phyloP scores from a whole-genome alignment of 169 alveolate genomes.

The Eimeria praecox region DNA sequence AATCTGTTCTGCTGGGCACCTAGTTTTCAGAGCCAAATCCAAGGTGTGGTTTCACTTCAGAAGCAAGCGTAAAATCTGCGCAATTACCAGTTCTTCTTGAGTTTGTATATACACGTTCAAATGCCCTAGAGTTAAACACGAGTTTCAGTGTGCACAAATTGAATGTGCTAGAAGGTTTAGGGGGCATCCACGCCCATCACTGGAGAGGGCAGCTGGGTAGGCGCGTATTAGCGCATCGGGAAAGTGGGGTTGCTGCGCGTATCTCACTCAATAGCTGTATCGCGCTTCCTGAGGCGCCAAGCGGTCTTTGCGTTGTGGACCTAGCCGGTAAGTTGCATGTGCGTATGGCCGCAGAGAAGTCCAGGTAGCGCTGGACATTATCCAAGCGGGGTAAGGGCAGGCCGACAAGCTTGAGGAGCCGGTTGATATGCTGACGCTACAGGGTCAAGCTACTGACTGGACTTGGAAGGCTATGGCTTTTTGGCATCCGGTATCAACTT shows the following conservation, averaged over 20 bases:
- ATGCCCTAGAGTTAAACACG: neutral
- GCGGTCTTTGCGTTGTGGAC: neutral
- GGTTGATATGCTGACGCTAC: neutral
- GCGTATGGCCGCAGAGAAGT: neutral
- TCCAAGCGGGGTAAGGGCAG: neutral
- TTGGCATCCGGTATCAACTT: neutral
- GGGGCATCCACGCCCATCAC: neutral
- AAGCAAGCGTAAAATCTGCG: neutral
- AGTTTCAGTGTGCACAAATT: neutral
- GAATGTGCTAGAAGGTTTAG: neutral
- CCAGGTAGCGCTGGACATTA: neutral
- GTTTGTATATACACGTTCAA: neutral
- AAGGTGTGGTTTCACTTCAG: neutral
- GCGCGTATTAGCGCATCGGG: neutral
- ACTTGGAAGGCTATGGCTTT: neutral
- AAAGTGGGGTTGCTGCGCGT: neutral
- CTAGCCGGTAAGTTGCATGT: neutral
- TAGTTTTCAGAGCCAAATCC: neutral
- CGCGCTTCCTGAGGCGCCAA: neutral
- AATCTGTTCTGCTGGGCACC: neutral
- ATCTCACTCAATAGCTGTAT: neutral
- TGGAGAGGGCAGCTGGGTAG: neutral
- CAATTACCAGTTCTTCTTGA: neutral
- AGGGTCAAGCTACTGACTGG: neutral
- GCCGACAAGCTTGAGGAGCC: neutral